Evolutionary conservation across 176 grass and related monocot genomes (phyloP).

Genomic region (Themeda triandra): DNA sequence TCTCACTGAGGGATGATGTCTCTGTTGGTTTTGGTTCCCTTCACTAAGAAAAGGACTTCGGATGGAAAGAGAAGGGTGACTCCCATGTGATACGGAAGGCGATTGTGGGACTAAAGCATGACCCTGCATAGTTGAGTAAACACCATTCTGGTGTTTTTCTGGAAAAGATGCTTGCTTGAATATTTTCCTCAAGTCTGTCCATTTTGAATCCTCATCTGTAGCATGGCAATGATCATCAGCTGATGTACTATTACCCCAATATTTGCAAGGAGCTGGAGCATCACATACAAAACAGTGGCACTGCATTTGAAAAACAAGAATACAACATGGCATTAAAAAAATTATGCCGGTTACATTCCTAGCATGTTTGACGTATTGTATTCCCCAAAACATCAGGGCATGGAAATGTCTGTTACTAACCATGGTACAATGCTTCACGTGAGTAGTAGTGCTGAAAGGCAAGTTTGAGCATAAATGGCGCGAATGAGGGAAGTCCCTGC

Average conservation of each 20-base stretch:
- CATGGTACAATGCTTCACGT: conserved; percentile 73
- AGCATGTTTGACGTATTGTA: background rate
- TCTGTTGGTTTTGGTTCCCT: conserved; percentile 34
- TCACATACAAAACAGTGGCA: conserved; percentile 99
- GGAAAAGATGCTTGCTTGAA: conserved; percentile 46
- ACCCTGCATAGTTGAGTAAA: conserved; percentile 25
- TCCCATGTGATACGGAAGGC: conserved; percentile 16
- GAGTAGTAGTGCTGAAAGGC: conserved; percentile 72
- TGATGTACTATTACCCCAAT: conserved; percentile 55
- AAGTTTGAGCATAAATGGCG: conserved; percentile 87
- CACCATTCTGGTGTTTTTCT: conserved; percentile 30
- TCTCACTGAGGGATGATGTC: conserved; percentile 34
- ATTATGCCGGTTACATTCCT: background rate
- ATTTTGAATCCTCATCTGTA: conserved; percentile 66
- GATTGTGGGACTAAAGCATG: conserved; percentile 16
- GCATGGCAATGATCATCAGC: conserved; percentile 77
- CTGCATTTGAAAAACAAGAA: conserved; percentile 63
- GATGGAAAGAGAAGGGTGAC: conserved; percentile 13
- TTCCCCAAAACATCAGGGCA: background rate
- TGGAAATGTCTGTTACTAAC: conserved; percentile 40
- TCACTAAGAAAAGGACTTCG: conserved; percentile 9
- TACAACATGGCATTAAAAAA: background rate
- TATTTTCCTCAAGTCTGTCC: conserved; percentile 56
- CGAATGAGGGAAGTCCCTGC: conserved; percentile 92
- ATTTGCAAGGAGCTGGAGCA: conserved; percentile 69